A percentile compares a stretch with the other conserved stretches of the same genome.
Evolutionary conservation across 148 eudicot species (phyloP).

Genomic region (Camellia sinensis): DNA sequence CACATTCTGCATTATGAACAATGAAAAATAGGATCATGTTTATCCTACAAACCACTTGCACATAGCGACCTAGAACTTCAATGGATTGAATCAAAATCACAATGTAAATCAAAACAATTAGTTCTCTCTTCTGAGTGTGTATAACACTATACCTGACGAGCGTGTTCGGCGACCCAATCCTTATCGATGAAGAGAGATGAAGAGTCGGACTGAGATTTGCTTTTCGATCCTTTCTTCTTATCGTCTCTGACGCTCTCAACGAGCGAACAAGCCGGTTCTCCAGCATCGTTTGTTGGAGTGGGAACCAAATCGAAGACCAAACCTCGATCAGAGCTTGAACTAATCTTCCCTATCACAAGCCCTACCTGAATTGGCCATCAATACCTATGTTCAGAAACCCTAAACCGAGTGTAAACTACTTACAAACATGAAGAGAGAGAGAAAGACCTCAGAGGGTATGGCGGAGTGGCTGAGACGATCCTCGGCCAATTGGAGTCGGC

Average conservation of each 20-base stretch:
- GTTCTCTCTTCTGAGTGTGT: neutral
- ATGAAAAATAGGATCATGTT: neutral
- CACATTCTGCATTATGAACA: neutral
- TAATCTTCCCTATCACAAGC: constrained; percentile 76
- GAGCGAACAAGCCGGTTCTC: constrained; percentile 72
- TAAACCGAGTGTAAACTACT: too few species aligned
- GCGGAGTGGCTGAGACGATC: constrained; percentile 59
- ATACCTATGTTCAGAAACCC: neutral
- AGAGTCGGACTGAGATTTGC: constrained; percentile 46
- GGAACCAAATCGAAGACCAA: constrained; percentile 77
- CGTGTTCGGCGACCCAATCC: constrained; percentile 93
- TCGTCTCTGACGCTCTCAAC: constrained; percentile 28
- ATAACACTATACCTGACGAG: constrained; percentile 65
- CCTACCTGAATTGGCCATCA: constrained; percentile 53
- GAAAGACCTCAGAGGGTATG: constrained; percentile 46
- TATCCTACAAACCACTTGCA: neutral
- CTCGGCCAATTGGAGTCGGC: constrained; percentile 56
- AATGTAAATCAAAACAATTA: neutral
- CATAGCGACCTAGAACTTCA: neutral
- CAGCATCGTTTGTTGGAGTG: constrained; percentile 75
- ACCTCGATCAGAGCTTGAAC: constrained; percentile 56
- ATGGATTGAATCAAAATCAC: too few species aligned
- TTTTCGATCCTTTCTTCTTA: constrained; percentile 58
- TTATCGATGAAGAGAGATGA: constrained; percentile 54
- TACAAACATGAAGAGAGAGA: neutral